phyloP scores from a whole-genome alignment of 805 yeast species.

The Monosporozyma servazzii region DNA sequence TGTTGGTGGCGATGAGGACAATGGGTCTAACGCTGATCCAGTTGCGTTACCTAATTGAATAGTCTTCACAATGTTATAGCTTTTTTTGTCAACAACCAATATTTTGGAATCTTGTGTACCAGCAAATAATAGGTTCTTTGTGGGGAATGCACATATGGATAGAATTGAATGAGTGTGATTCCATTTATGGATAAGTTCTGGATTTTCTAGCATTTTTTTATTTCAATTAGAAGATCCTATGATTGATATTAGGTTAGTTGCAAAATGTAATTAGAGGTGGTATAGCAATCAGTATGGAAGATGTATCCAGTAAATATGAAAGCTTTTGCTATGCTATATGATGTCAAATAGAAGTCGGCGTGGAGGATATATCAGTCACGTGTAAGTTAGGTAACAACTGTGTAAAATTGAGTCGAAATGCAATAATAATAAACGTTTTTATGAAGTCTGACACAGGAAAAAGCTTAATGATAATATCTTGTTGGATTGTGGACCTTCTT shows the following conservation, averaged over 20 bases:
- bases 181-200: constrained; percentile 62
- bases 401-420: not conserved
- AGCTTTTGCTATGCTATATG: not conserved
- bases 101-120: constrained; percentile 87
- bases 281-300: no score
- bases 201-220: not conserved
- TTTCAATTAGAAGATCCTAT: not conserved
- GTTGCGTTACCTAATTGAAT: constrained; percentile 39
- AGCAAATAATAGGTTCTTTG: constrained; percentile 55
- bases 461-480: not conserved
- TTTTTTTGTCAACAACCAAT: constrained; percentile 55
- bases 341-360: not conserved
- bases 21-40: not conserved
- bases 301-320: no score
- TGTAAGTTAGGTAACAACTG: not conserved
- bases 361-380: not conserved
- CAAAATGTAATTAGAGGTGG: not conserved
- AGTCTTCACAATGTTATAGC: constrained; percentile 44
- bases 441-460: not conserved
- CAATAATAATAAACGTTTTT: no score
- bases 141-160: constrained; percentile 57
- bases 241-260: not conserved
- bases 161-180: constrained; percentile 60
- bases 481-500: not conserved
- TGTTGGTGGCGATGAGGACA: not conserved